Percentiles rank a stretch among this genome's conserved stretches.
These are phyloP conservation scores for Guadua angustifolia DNA, from an alignment of 176 grass and related monocot species.

Conservation along the genomic window DNA sequence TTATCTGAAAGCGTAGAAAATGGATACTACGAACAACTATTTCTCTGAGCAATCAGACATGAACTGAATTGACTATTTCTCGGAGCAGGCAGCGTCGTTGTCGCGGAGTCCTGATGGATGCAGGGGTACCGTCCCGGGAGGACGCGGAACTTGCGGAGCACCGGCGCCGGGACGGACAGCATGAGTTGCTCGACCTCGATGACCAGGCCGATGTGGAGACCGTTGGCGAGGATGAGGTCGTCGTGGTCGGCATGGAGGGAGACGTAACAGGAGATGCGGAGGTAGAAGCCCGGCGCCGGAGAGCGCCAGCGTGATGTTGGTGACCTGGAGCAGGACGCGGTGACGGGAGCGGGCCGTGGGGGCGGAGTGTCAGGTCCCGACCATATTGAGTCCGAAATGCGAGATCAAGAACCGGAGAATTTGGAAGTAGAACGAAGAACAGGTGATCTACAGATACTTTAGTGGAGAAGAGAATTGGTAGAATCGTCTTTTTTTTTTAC, in stretches of 20 bases:
- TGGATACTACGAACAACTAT: neutral
- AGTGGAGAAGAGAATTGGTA: no score
- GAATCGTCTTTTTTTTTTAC: no score
- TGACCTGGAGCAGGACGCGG: slow-evolving; percentile 68
- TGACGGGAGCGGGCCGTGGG: slow-evolving; percentile 12
- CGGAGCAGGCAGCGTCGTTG: slow-evolving; percentile 31
- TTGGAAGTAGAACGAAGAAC: no score
- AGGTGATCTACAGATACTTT: no score
- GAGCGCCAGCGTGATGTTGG: slow-evolving; percentile 76
- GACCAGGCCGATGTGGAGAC: slow-evolving; percentile 88
- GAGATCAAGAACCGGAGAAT: no score
- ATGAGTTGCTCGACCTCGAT: slow-evolving; percentile 67
- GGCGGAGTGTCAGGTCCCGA: no score
- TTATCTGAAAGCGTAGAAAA: neutral
- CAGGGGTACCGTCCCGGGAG: slow-evolving; percentile 61
- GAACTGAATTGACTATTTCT: neutral
- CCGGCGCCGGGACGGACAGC: slow-evolving; percentile 61
- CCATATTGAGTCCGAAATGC: no score
- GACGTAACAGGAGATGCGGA: slow-evolving; percentile 88
- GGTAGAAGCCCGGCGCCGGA: slow-evolving; percentile 76
- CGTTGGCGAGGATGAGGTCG: slow-evolving; percentile 75
- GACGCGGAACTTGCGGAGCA: slow-evolving; percentile 69
- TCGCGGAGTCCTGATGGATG: slow-evolving; percentile 54
- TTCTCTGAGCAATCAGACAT: neutral
- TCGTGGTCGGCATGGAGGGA: slow-evolving; percentile 76